These are phyloP conservation scores for Tolypocladium nubicola DNA, from an alignment of 2,329 filamentous ascomycete species.

Conservation along the genomic window DNA sequence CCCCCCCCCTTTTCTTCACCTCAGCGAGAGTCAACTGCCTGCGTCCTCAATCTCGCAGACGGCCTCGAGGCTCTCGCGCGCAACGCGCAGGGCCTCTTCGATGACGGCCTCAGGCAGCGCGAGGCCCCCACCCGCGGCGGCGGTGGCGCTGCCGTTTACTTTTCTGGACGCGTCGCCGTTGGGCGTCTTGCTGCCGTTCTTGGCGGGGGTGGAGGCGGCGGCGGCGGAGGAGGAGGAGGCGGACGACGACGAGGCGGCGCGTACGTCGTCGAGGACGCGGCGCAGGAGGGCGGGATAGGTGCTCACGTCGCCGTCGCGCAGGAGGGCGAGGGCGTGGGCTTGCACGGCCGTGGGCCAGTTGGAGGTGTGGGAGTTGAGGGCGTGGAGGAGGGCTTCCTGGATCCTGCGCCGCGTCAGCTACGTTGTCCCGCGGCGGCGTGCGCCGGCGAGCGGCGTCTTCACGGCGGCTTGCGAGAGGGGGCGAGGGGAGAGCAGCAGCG, in stretches of 20 bases:
- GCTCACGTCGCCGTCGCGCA: conserved; percentile 47
- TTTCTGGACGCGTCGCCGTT: conserved; percentile 19
- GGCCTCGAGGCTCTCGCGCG: conserved; percentile 45
- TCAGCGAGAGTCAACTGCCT: conserved; percentile 1
- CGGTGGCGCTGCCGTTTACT: conserved; percentile 16
- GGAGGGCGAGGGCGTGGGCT: conserved; percentile 46
- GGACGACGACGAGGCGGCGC: conserved; percentile 30
- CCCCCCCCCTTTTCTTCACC: too few relatives aligned
- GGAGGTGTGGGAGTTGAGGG: conserved; percentile 45
- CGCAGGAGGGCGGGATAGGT: conserved; percentile 51
- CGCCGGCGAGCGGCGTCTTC: background rate
- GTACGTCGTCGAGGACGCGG: conserved; percentile 52
- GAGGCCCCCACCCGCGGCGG: conserved; percentile 17
- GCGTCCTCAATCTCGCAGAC: conserved; percentile 29
- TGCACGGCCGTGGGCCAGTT: conserved; percentile 56
- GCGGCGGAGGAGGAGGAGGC: conserved; percentile 13
- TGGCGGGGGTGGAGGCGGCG: conserved; percentile 11
- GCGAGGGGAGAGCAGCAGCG: background rate
- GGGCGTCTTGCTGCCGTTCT: conserved; percentile 24
- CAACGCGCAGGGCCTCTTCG: conserved; percentile 50
- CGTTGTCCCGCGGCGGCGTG: background rate
- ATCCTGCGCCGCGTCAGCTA: conserved; percentile 32
- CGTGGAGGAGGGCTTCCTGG: conserved; percentile 52
- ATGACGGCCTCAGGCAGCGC: conserved; percentile 50
- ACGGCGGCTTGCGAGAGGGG: background rate